Evolutionary conservation across 495 filamentous ascomycete genomes (phyloP), one percentile per base, ranked within the genome.

Genomic region (Haplographium delicatum): DNA sequence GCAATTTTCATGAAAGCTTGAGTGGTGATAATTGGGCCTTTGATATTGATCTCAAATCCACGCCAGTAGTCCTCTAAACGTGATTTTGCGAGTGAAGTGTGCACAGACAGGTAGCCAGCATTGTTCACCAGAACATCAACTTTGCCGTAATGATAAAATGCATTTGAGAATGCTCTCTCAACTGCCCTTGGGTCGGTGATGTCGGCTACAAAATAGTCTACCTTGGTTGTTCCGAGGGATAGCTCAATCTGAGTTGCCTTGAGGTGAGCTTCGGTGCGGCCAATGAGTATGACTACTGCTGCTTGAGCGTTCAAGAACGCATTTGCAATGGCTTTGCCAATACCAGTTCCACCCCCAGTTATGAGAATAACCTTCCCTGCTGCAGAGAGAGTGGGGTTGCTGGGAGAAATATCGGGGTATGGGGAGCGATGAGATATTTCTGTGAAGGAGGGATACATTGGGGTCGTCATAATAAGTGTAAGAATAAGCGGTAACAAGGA

Each of bases 361-460:
- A 78, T 64, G 33, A 76, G 55, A 7, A 78, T 61, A 10, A 50
- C 65, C 49, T 71, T 74, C 8, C 66, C 66, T 1, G 51, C 47
- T 24, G 15, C 10, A 4, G 39, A 46, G 9, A 70, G 61, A 13
- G 69, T 37, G 8, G 57, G 54, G 11, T 61, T 64, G 20, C 58
- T 30, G 9, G 68, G 57, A 31, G 64, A 57, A 41, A 76, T 76
- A 33, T 63, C 64, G 3, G 70, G 67, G 52, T 77, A 75, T 18
- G 72, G 68, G 43, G 73, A 67, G 27, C 44, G 45, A 35, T 72
- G 74, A 44, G 15, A 51, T 9, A 23, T 44, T 44, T 51, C 44
- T 11, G 48, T 51, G 6, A 15, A 31, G 38, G 9, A 1, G 16
- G 45, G 45, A 23, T 38, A 28, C 13, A 44, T 22, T 47, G 51